Conservation (phyloP, 1,139 yeast species). For the Magnusiomyces paraingens region DNA sequence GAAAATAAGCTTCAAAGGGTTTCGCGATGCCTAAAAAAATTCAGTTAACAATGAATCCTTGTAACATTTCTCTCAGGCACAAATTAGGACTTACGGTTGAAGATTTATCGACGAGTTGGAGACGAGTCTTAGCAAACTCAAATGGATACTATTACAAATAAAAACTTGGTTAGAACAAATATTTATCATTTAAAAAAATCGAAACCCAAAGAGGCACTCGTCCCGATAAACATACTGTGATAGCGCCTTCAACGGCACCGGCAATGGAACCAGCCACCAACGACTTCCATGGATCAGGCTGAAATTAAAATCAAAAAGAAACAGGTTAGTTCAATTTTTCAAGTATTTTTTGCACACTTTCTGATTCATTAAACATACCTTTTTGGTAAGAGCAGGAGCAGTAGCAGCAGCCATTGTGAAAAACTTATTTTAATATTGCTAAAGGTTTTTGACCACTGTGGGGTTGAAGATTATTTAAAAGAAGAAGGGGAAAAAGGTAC, state of each 20-base stretch:
- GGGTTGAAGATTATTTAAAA: not conserved
- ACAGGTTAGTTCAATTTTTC: not conserved
- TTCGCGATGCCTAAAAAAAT: conserved; percentile 44
- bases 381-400: not conserved
- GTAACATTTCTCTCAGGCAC: not conserved
- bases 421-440: too few species aligned
- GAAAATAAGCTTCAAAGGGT: conserved; percentile 75
- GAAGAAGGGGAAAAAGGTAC: not conserved
- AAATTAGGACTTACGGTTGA: conserved; percentile 36
- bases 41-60: not conserved
- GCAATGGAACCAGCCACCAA: conserved; percentile 93
- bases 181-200: not conserved
- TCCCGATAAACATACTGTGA: conserved; percentile 40
- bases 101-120: conserved; percentile 72
- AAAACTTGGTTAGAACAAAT: not conserved
- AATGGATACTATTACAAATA: conserved; percentile 56
- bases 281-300: conserved; percentile 49
- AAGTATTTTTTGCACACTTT: not conserved
- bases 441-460: not conserved
- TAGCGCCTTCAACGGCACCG: conserved; percentile 86
- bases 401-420: not conserved
- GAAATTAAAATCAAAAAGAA: not conserved
- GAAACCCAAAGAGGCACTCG: not conserved
- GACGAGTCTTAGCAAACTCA: conserved; percentile 91
- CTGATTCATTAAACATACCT: not conserved